Evolutionary conservation across 2,329 filamentous ascomycete species (phyloP).

Genomic region (Pseudocercospora musae): DNA sequence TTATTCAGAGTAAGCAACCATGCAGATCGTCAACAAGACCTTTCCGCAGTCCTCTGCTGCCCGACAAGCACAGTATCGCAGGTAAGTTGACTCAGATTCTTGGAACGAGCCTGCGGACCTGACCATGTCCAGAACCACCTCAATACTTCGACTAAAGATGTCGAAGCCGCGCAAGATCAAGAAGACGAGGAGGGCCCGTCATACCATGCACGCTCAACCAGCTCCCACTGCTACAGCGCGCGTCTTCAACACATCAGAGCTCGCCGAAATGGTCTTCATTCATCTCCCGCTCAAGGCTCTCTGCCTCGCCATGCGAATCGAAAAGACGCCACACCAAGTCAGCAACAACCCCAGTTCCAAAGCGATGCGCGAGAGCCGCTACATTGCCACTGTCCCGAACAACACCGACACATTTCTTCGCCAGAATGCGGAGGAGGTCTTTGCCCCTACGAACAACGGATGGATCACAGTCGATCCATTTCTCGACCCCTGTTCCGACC

Average conservation of each 20-base stretch:
- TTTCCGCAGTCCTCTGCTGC: not conserved
- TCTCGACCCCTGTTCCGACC: not conserved
- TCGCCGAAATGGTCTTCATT: not conserved
- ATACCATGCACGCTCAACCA: not conserved
- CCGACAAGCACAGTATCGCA: not conserved
- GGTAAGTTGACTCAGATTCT: not conserved
- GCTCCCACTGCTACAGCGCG: not conserved
- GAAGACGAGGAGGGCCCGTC: not conserved
- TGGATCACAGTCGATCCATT: not conserved
- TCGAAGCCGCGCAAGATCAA: not conserved
- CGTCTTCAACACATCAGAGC: conserved; percentile 1
- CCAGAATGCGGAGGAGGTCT: not conserved
- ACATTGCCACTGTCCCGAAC: not conserved
- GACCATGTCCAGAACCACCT: not conserved
- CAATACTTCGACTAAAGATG: not conserved
- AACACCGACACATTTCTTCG: not conserved
- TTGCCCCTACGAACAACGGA: not conserved
- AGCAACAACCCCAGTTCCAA: not conserved
- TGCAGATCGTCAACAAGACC: not conserved
- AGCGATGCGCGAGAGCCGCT: not conserved
- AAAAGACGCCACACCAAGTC: not conserved
- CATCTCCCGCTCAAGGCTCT: not conserved
- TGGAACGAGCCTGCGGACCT: not conserved
- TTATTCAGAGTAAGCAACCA: not conserved
- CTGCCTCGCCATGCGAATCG: not conserved